Percentiles rank a stretch among this genome's conserved stretches.
Evolutionary conservation across 2,329 filamentous ascomycete species (phyloP).

Genomic region (Fusarium sp.): DNA sequence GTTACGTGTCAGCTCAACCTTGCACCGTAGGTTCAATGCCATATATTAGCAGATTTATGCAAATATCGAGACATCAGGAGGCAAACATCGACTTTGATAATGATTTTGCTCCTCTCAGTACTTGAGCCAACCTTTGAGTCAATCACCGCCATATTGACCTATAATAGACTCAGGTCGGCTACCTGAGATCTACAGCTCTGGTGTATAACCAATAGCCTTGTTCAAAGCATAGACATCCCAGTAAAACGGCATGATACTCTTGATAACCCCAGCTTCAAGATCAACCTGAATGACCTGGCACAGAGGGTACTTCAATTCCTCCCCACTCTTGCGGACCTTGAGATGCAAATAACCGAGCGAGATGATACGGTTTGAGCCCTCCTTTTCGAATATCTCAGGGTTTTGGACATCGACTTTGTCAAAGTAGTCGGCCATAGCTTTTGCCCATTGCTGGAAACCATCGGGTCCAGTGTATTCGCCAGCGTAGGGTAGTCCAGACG

Average conservation of each 20-base stretch:
- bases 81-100: neutral
- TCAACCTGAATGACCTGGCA: conserved; percentile 46
- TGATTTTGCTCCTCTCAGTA: neutral
- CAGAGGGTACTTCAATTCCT: conserved; percentile 42
- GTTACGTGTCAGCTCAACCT: neutral
- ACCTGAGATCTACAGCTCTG: neutral
- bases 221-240: conserved; percentile 46
- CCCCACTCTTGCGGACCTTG: conserved; percentile 43
- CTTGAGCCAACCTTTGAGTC: neutral
- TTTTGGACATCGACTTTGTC: conserved; percentile 43
- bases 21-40: rapidly evolving
- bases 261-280: conserved; percentile 43
- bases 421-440: conserved; percentile 41
- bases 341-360: conserved; percentile 41
- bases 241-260: conserved; percentile 46
- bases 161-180: neutral
- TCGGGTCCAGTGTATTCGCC: conserved; percentile 43
- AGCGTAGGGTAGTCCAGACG: conserved; percentile 46
- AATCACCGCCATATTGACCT: neutral
- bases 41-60: neutral
- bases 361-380: conserved; percentile 41
- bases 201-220: conserved; percentile 29
- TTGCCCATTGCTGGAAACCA: conserved; percentile 45
- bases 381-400: conserved; percentile 43
- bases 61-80: neutral